Evolutionary conservation across 2,329 filamentous ascomycete genomes (phyloP).

Genomic region (Calonectria hawksworthii): DNA sequence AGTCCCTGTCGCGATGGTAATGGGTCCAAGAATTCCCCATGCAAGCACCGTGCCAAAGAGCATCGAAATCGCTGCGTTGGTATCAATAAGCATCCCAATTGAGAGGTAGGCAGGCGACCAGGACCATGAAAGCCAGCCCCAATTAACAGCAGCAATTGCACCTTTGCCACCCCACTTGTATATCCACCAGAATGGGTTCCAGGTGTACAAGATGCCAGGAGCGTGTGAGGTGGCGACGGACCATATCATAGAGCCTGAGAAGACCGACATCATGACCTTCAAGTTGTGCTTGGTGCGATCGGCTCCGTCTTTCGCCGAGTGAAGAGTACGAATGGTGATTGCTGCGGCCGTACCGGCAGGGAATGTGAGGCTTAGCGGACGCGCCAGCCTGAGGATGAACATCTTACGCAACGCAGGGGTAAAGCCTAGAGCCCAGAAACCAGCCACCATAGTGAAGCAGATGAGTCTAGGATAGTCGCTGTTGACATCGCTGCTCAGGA

Average conservation of each 20-base stretch:
- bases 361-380: conserved; percentile 69
- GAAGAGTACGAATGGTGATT: conserved; percentile 71
- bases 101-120: conserved; percentile 71
- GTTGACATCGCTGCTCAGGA: conserved; percentile 60
- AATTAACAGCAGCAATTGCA: conserved; percentile 68
- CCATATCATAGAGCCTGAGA: conserved; percentile 61
- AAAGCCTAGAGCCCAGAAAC: conserved; percentile 59
- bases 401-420: conserved; percentile 73
- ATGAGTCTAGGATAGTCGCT: conserved; percentile 69
- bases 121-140: conserved; percentile 68
- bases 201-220: conserved; percentile 69
- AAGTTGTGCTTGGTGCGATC: conserved; percentile 67
- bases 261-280: conserved; percentile 50
- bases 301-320: conserved; percentile 62
- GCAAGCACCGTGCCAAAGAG: conserved; percentile 65
- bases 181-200: conserved; percentile 64
- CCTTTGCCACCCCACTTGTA: conserved; percentile 66
- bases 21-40: conserved; percentile 64
- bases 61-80: conserved; percentile 69
- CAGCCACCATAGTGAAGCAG: conserved; percentile 66
- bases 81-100: conserved; percentile 59
- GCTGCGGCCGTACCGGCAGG: conserved; percentile 69
- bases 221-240: conserved; percentile 69
- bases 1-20: conserved; percentile 61
- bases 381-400: conserved; percentile 73